Evolutionary conservation across 345 rosid species (phyloP), one percentile per base, ranked within the genome.

Genomic region (Bretschneidera sinensis): DNA sequence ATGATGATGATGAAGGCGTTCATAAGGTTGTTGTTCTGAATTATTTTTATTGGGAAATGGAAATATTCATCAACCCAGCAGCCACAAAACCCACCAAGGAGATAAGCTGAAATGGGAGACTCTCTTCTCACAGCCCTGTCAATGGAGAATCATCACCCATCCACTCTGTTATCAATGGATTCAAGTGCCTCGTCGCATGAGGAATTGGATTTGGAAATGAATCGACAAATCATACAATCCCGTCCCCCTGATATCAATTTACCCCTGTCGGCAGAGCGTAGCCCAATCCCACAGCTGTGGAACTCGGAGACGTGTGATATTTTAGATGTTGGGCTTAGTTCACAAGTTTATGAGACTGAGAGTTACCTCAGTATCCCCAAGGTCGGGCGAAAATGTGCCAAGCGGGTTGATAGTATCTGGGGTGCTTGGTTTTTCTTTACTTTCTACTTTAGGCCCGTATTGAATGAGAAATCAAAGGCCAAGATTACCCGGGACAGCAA

Each of bases 401-500:
- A 90, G 59, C 79, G 99, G 52, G 76, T 83, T 9, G 97, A 94
- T 63, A 90, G 96, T 39, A 76, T 82, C n/a, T 90, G 99, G 97
- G 97, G 97, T 63, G 99, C 97, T 47, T 94, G 99, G 99, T 80
- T 94, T 64, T 94, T 94, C 79, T 94, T 94, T 55, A 94, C 83
- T 65, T 94, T 88, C 71, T 94, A 90, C 72, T 94, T 94, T 69
- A 90, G 77, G 81, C 99, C 99, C 54, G 87, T 79, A 11, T 60
- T 94, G 59, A 86, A 79, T 65, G 99, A 90, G 62, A 94, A 86
- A 59, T 87, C 99, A 0, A 94, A 94, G 83, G 79, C 81, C 61
- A 90, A 86, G 76, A 69, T 86, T 19, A 69, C 68, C 6, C 69
- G 90, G 51, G 97, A 86, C 58, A 73, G 85, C 67, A 86, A 83